Evolutionary conservation across 495 filamentous ascomycete genomes (phyloP), one percentile per base, ranked within the genome.

Genomic region (Penicillium roqueforti): DNA sequence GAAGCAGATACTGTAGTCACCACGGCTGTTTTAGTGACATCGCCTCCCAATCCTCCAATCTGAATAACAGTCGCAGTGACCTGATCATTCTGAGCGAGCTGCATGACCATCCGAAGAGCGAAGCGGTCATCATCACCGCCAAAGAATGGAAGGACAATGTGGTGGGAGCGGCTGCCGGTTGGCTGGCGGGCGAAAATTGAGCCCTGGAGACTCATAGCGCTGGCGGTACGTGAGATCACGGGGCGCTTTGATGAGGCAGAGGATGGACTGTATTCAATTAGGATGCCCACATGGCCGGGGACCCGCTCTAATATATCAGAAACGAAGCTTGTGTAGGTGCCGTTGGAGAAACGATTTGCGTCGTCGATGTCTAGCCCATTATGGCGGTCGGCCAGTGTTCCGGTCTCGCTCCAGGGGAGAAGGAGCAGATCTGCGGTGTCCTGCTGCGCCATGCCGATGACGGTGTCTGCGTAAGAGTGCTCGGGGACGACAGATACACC

Each of bases 341-440:
- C 67, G 42, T 76, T 69, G 4, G 63, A 61, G 29, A 71, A 71
- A 1, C 69, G 63, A 22, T 48, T 58, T 3, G 60, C 49, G 4
- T 63, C 58, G 14, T 73, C 59, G 19, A 67, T 39, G 3, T 63
- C 64, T 1, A 69, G 47, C 3, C 71, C 68, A 49, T 59, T 68
- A 18, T 70, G 63, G 9, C 66, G 72, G 47, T 96, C 91, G 10
- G 78, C 78, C 54, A 88, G 79, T 50, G 77, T 82, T 14, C 88
- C 89, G n/a, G 81, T 84, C 53, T 95, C 90, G 60, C 86, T 89
- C 93, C 93, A 98, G 1, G 93, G 92, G 32, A 97, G 80, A 6
- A 98, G 75, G 1, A 95, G 80, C 37, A 98, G 81, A 59, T 97
- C 91, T 0, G 89, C 86, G 1, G 73, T 73, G 7, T 83, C 77